phyloP scores from a whole-genome alignment of 225 moss, liverwort and hornwort species.

The Polytrichum formosum region DNA sequence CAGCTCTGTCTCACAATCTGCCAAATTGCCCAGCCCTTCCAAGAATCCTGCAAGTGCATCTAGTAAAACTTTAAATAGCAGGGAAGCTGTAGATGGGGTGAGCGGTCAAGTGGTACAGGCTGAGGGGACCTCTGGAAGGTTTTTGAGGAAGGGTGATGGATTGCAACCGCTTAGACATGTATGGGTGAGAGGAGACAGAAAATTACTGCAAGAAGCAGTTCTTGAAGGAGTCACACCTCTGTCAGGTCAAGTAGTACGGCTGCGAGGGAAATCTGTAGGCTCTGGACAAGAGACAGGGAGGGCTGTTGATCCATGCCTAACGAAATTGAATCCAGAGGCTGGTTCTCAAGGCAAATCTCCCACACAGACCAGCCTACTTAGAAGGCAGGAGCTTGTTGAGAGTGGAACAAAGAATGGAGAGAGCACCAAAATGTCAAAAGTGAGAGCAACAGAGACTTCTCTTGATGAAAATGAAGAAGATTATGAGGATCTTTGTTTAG shows the following conservation, averaged over 20 bases:
- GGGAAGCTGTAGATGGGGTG: neutral
- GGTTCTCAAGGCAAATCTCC: slow-evolving; percentile 1
- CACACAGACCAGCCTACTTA: neutral
- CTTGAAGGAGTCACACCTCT: neutral
- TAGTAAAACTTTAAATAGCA: neutral
- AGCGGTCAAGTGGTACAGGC: neutral
- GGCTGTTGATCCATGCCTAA: neutral
- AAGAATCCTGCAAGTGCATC: neutral
- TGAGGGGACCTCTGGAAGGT: neutral
- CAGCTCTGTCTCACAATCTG: neutral
- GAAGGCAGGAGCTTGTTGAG: neutral
- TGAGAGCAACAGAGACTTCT: neutral
- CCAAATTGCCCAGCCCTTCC: neutral
- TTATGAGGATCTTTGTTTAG: neutral
- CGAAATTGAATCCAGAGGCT: neutral
- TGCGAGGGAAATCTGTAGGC: neutral
- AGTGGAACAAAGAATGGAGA: neutral
- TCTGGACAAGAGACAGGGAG: neutral
- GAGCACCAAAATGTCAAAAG: neutral
- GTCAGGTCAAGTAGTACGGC: neutral
- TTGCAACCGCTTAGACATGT: neutral
- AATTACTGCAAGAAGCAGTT: neutral
- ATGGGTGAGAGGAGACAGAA: slow-evolving; percentile 7
- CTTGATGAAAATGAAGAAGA: neutral
- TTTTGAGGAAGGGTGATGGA: neutral